Conservation (phyloP, 2,329 filamentous ascomycete genomes). For the Exophiala viscosa region DNA sequence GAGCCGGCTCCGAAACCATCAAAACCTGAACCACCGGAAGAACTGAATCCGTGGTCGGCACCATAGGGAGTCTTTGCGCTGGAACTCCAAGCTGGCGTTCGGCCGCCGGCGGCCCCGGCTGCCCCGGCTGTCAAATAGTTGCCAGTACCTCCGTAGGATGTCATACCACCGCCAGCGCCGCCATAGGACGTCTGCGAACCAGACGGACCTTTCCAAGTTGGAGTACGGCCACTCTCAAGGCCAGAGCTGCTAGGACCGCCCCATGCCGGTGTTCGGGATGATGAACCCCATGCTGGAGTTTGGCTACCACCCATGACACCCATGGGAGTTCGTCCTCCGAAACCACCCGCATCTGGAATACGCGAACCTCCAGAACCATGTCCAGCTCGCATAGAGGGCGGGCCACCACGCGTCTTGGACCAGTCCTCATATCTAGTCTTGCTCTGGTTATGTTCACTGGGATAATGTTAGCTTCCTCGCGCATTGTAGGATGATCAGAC, state of each 20-base stretch:
- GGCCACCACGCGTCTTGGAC: constrained; percentile 23
- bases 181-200: constrained; percentile 57
- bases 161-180: constrained; percentile 53
- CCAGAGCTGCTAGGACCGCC: constrained; percentile 23
- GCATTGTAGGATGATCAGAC: constrained; percentile 26
- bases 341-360: constrained; percentile 54
- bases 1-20: constrained; percentile 66
- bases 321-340: constrained; percentile 67
- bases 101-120: constrained; percentile 45
- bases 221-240: constrained; percentile 42
- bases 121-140: constrained; percentile 19
- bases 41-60: constrained; percentile 53
- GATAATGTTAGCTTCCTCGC: constrained; percentile 23
- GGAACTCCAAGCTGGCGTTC: constrained; percentile 71
- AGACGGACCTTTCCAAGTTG: constrained; percentile 56
- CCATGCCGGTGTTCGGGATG: constrained; percentile 39
- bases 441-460: constrained; percentile 21
- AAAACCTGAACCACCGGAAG: constrained; percentile 64
- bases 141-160: constrained; percentile 66
- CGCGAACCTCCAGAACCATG: constrained; percentile 37
- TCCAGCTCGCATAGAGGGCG: constrained; percentile 22
- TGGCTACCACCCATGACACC: constrained; percentile 58
- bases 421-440: constrained; percentile 28
- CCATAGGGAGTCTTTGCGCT: constrained; percentile 66
- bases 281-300: constrained; percentile 72